Evolutionary conservation across 164 flowering plant genomes (phyloP).

Genomic region (Macadamia tetraphylla): DNA sequence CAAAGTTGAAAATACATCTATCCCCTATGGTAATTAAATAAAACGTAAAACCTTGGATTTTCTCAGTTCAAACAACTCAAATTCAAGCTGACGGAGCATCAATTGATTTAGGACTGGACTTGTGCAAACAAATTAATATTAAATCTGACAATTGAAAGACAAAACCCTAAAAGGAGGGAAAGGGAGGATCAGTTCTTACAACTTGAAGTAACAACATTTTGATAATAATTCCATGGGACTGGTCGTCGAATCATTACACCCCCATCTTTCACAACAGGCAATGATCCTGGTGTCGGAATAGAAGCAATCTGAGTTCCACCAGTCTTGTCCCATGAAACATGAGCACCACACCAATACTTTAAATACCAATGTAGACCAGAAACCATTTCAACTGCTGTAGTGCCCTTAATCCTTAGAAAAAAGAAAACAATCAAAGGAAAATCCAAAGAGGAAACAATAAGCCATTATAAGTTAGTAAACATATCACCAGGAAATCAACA

Average conservation of each 20-base stretch:
- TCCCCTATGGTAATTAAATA: not conserved
- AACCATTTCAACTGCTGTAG: conserved; percentile 78
- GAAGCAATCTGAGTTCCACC: conserved; percentile 83
- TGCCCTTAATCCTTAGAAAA: conserved; percentile 62
- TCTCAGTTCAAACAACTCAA: not conserved
- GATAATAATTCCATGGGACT: conserved; percentile 93
- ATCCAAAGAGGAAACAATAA: not conserved
- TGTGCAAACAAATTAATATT: not conserved
- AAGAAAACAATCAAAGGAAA: not conserved
- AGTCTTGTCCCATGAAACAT: conserved; percentile 96
- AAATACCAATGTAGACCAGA: conserved; percentile 94
- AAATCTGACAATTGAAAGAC: not conserved
- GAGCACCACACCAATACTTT: conserved; percentile 88
- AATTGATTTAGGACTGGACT: not conserved
- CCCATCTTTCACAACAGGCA: conserved; percentile 56
- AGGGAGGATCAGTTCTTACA: conserved; percentile 44
- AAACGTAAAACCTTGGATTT: not conserved
- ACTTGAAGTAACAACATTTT: conserved; percentile 95
- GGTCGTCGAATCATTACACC: conserved; percentile 72
- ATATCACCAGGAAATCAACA: not conserved
- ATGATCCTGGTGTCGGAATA: conserved; percentile 63
- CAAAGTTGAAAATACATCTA: not conserved
- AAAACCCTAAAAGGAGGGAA: not conserved
- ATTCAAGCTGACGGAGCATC: not conserved
- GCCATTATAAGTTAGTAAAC: not conserved